A percentile compares a stretch with the other conserved stretches of the same genome.
These are phyloP conservation scores for Actinidia polygama DNA, from an alignment of 179 eudicot genomes.

Conservation along the genomic window DNA sequence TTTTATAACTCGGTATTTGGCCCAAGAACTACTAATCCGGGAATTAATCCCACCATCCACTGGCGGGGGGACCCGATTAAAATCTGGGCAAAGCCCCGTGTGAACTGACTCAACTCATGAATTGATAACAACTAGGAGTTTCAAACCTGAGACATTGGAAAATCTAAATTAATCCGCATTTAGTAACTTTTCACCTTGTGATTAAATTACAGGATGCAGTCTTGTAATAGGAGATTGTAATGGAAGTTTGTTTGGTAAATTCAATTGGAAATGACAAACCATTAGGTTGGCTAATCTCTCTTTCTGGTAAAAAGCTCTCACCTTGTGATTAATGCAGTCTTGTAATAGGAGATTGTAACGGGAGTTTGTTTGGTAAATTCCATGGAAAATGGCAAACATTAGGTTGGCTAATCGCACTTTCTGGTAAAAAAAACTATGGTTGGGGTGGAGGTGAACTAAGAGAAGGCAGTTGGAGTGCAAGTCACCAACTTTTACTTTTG, in stretches of 20 bases:
- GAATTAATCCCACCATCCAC: no score
- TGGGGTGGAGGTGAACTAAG: constrained; percentile 30
- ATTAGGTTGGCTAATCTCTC: constrained; percentile 21
- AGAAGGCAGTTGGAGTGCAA: constrained; percentile 36
- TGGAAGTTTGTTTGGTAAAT: constrained; percentile 14
- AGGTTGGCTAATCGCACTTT: constrained; percentile 20
- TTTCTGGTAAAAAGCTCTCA: neutral
- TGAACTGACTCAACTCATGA: no score
- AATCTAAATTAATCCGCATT: neutral
- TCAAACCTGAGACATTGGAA: no score
- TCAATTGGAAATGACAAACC: neutral
- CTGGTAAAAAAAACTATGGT: constrained; percentile 10
- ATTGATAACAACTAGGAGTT: no score
- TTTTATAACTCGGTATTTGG: no score
- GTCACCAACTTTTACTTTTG: constrained; percentile 42
- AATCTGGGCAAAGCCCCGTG: no score
- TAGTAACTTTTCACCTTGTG: neutral
- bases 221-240: neutral
- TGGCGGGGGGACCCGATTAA: no score
- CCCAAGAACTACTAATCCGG: neutral
- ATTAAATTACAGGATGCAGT: neutral
- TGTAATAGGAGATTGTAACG: neutral
- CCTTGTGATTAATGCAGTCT: neutral
- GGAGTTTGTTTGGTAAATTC: constrained; percentile 15
- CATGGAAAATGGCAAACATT: neutral